Percentiles rank a stretch among this genome's conserved stretches.
phyloP scores from a whole-genome alignment of 2,329 filamentous ascomycete species.

The Magnaporthiopsis rhizophila region DNA sequence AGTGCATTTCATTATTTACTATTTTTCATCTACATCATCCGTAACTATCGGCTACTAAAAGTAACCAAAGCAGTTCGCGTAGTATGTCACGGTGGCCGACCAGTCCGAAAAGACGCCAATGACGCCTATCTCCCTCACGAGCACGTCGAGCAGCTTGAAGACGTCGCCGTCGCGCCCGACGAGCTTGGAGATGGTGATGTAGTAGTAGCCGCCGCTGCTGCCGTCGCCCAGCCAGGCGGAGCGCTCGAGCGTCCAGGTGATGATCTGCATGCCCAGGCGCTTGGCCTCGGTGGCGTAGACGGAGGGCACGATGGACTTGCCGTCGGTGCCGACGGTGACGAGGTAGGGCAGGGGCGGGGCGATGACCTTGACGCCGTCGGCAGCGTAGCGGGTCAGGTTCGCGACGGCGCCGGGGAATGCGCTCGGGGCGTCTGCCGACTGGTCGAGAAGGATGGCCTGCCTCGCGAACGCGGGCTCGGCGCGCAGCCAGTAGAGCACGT shows the following conservation, averaged over 20 bases:
- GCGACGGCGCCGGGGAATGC: constrained; percentile 46
- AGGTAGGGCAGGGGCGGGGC: constrained; percentile 57
- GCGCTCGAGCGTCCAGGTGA: constrained; percentile 63
- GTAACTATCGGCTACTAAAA: neutral
- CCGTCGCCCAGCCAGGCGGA: constrained; percentile 50
- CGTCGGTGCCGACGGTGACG: constrained; percentile 37
- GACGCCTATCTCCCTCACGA: constrained; percentile 53
- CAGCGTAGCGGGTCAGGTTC: constrained; percentile 46
- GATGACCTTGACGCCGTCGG: constrained; percentile 53
- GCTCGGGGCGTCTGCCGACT: constrained; percentile 45
- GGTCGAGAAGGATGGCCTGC: constrained; percentile 59
- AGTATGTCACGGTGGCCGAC: constrained; percentile 61
- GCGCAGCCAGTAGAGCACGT: constrained; percentile 60
- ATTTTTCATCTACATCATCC: neutral
- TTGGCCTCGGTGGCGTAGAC: constrained; percentile 54
- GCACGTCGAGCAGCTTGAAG: constrained; percentile 56
- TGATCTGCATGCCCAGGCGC: constrained; percentile 53
- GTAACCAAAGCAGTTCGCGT: constrained; percentile 58
- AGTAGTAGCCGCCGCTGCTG: constrained; percentile 45
- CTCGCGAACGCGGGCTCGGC: constrained; percentile 50
- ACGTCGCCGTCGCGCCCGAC: constrained; percentile 58
- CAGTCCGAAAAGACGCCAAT: constrained; percentile 60
- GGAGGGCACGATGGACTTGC: constrained; percentile 45
- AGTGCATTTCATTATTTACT: neutral
- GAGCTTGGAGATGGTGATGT: constrained; percentile 42